Evolutionary conservation across 805 yeast species (phyloP).

Genomic region (Komagataella kurtzmanii): DNA sequence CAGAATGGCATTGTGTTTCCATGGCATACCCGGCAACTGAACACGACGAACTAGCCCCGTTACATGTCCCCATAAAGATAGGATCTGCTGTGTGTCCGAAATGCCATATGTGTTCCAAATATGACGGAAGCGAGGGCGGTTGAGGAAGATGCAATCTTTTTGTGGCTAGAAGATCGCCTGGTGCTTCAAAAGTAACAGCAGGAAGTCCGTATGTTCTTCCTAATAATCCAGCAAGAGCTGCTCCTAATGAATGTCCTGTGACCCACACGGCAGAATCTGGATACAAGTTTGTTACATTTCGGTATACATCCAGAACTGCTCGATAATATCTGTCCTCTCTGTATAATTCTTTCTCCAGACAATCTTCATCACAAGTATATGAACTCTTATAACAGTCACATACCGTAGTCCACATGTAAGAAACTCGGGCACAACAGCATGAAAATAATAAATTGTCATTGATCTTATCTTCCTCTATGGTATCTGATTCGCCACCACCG

Average conservation of each 20-base stretch:
- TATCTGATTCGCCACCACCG: slow-evolving; percentile 38
- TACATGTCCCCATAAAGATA: slow-evolving; percentile 90
- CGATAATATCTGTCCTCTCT: slow-evolving; percentile 72
- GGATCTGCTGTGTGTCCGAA: slow-evolving; percentile 97
- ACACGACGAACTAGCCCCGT: slow-evolving; percentile 84
- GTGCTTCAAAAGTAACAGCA: slow-evolving; percentile 82
- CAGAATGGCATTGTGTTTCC: slow-evolving; percentile 94
- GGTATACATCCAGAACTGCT: slow-evolving; percentile 65
- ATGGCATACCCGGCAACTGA: slow-evolving; percentile 90
- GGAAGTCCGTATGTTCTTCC: slow-evolving; percentile 90
- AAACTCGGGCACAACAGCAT: slow-evolving; percentile 91
- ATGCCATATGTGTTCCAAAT: slow-evolving; percentile 83
- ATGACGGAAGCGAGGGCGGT: slow-evolving; percentile 79
- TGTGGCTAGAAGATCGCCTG: slow-evolving; percentile 81
- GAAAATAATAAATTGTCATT: slow-evolving; percentile 86
- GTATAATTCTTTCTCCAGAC: slow-evolving; percentile 66
- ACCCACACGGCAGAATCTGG: slow-evolving; percentile 74
- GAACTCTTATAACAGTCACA: slow-evolving; percentile 84
- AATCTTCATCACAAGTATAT: slow-evolving; percentile 79
- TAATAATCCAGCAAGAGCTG: slow-evolving; percentile 64
- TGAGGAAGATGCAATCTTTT: slow-evolving; percentile 77
- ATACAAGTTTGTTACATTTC: slow-evolving; percentile 52
- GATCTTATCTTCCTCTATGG: slow-evolving; percentile 65
- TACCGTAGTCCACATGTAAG: slow-evolving; percentile 87
- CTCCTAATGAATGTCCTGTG: slow-evolving; percentile 94